These are phyloP conservation scores for Verticillium dahliae DNA, from an alignment of 2,329 filamentous ascomycete species.

Conservation along the genomic window DNA sequence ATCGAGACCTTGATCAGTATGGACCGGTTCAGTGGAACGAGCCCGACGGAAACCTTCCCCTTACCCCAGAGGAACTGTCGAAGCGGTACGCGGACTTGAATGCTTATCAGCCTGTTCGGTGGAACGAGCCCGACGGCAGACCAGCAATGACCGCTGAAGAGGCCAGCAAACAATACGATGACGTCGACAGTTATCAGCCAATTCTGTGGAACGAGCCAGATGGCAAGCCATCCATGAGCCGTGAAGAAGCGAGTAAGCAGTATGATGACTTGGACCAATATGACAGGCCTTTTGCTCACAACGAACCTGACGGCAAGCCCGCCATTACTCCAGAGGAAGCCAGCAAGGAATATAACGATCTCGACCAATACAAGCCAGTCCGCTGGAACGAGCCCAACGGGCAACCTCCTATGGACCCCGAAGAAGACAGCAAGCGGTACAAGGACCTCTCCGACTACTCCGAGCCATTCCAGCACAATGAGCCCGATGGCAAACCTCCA, in stretches of 20 bases:
- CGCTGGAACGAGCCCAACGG: slow-evolving; percentile 27
- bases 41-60: slow-evolving; percentile 20
- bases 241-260: slow-evolving; percentile 27
- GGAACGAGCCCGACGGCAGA: slow-evolving; percentile 14
- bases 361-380: slow-evolving; percentile 30
- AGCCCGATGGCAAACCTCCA: slow-evolving; percentile 24
- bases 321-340: slow-evolving; percentile 23
- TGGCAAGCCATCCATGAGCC: slow-evolving; percentile 17
- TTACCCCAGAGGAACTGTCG: slow-evolving; percentile 25
- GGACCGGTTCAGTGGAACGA: slow-evolving; percentile 27
- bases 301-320: slow-evolving; percentile 25
- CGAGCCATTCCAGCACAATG: slow-evolving; percentile 18
- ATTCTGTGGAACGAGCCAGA: slow-evolving; percentile 28
- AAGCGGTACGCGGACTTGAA: slow-evolving; percentile 32
- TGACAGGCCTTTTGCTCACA: slow-evolving; percentile 15
- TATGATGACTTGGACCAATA: slow-evolving; percentile 23
- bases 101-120: slow-evolving; percentile 24
- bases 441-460: slow-evolving; percentile 20
- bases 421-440: slow-evolving; percentile 29
- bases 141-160: slow-evolving; percentile 8
- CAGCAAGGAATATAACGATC: slow-evolving; percentile 31
- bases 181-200: slow-evolving; percentile 31
- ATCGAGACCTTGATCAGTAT: slow-evolving; percentile 20
- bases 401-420: slow-evolving; percentile 17
- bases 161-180: slow-evolving; percentile 27